Evolutionary conservation across 805 yeast species (phyloP).

Genomic region (Yarrowia deformans): DNA sequence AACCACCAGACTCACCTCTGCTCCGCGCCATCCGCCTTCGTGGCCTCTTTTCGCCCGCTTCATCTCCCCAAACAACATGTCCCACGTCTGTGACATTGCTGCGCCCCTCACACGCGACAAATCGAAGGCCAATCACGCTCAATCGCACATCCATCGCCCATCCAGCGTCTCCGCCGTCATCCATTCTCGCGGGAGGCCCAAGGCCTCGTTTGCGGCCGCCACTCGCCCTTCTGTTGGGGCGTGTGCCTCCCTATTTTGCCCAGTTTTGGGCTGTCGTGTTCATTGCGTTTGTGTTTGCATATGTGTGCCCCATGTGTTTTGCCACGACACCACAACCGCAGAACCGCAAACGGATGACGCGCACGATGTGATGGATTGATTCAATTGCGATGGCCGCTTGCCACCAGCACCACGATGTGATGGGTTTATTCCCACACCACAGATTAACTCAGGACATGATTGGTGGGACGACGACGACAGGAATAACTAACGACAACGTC

Average conservation of each 20-base stretch:
- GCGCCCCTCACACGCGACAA: slow-evolving; percentile 39
- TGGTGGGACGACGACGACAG: not conserved
- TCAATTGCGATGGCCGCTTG: slow-evolving; percentile 27
- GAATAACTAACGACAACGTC: too few species aligned
- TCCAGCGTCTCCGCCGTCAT: not conserved
- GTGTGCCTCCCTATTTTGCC: slow-evolving; percentile 26
- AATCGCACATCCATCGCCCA: slow-evolving; percentile 26
- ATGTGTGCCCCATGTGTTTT: slow-evolving; percentile 37
- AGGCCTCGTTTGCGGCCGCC: not conserved
- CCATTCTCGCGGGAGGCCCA: not conserved
- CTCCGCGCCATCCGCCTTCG: slow-evolving; percentile 8
- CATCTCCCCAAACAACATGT: slow-evolving; percentile 14
- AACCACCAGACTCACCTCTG: not conserved
- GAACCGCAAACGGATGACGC: slow-evolving; percentile 20
- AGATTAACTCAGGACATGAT: not conserved
- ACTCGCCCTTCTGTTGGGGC: slow-evolving; percentile 3
- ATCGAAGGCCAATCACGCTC: slow-evolving; percentile 22
- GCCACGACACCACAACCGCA: slow-evolving; percentile 38
- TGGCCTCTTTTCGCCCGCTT: slow-evolving; percentile 16
- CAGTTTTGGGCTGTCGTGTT: slow-evolving; percentile 32
- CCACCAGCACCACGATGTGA: slow-evolving; percentile 1
- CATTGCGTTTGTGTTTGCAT: slow-evolving; percentile 39
- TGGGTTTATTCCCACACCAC: slow-evolving; percentile 2
- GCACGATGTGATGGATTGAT: slow-evolving; percentile 29
- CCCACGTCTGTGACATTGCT: slow-evolving; percentile 35